Conservation (phyloP, 306 rosid genomes). For the Gastrolobium bilobum region DNA sequence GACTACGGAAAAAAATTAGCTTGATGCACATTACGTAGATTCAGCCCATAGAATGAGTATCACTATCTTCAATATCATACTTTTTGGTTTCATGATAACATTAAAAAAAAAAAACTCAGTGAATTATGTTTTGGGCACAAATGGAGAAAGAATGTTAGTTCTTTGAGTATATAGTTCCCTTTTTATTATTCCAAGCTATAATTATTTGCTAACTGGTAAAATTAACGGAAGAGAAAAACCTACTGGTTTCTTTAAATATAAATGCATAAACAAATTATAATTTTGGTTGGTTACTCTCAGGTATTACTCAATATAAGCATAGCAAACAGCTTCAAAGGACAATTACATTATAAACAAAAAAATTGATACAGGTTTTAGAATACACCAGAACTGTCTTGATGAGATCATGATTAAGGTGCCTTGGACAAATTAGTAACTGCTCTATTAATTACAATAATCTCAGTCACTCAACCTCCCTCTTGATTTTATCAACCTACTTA, state of each 20-base stretch:
- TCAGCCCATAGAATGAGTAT: conserved; percentile 16
- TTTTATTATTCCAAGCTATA: conserved; percentile 28
- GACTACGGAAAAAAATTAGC: neutral
- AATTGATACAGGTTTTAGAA: neutral
- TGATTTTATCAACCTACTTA: conserved; percentile 7
- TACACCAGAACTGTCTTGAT: neutral
- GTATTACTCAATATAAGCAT: conserved; percentile 25
- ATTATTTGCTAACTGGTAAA: conserved; percentile 20
- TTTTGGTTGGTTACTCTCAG: neutral
- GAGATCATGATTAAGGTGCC: conserved; percentile 3
- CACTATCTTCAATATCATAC: conserved; percentile 1
- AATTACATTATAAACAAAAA: neutral
- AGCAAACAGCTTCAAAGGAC: conserved; percentile 21
- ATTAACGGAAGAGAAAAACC: conserved; percentile 29
- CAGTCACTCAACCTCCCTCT: neutral
- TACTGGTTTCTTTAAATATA: neutral
- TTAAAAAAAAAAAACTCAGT: neutral
- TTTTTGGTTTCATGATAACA: conserved; percentile 7
- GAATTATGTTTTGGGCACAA: neutral
- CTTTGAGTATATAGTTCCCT: neutral
- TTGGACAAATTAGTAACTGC: neutral
- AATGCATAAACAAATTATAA: neutral
- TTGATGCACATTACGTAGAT: conserved; percentile 16
- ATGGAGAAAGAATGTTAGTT: neutral
- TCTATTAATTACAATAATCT: conserved; percentile 1